Evolutionary conservation across 2,329 filamentous ascomycete genomes (phyloP).

Genomic region (Rutstroemia sp.): DNA sequence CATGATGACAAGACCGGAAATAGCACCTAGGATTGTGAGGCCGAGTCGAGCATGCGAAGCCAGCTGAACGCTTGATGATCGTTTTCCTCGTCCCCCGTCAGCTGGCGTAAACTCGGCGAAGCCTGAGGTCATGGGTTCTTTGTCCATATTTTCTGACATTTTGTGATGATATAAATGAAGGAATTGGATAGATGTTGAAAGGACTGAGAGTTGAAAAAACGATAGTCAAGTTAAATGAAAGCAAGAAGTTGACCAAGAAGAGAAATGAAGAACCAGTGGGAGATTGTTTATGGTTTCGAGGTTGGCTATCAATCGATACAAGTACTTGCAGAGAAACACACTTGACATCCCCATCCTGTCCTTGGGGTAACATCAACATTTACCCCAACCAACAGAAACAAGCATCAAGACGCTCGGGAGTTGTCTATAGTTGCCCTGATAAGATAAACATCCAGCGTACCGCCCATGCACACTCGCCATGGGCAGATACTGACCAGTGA

Average conservation of each 20-base stretch:
- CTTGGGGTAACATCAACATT: background rate
- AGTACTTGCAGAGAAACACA: background rate
- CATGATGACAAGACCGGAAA: slow-evolving; percentile 44
- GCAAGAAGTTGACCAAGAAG: no score
- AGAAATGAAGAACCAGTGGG: no score
- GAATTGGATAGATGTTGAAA: background rate
- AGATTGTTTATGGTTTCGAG: no score
- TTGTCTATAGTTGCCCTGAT: background rate
- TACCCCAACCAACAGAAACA: slow-evolving; percentile 1
- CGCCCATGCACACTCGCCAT: background rate
- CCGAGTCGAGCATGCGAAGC: slow-evolving; percentile 33
- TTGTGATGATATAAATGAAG: background rate
- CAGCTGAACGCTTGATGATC: slow-evolving; percentile 28
- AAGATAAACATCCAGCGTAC: background rate
- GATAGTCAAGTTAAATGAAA: background rate
- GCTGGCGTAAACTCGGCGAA: slow-evolving; percentile 2
- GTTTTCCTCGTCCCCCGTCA: slow-evolving; percentile 18
- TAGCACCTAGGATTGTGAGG: slow-evolving; percentile 43
- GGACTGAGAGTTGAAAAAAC: background rate
- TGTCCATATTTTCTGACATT: slow-evolving; percentile 4
- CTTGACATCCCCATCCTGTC: background rate
- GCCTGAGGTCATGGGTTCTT: background rate
- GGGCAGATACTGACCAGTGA: background rate
- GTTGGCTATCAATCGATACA: background rate
- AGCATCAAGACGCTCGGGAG: background rate